These are phyloP conservation scores for Sarocladium brachiariae DNA, from an alignment of 2,329 filamentous ascomycete species.

Conservation along the genomic window DNA sequence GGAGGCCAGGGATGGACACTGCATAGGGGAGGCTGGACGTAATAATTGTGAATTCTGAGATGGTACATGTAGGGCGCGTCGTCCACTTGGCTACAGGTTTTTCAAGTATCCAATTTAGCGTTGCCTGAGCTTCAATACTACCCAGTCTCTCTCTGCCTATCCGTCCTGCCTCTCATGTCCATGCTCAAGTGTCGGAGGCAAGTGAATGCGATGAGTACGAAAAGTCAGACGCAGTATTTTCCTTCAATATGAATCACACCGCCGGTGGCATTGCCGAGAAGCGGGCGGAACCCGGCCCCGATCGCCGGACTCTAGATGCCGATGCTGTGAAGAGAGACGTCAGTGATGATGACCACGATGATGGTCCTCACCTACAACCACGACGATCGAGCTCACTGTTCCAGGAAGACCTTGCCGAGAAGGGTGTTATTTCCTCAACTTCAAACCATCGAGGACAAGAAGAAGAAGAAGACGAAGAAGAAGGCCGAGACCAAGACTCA, in stretches of 20 bases:
- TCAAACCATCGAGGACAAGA: not conserved
- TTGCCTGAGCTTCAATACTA: too few species aligned
- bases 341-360: not conserved
- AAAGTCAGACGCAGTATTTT: not conserved
- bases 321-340: not conserved
- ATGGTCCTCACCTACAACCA: too few species aligned
- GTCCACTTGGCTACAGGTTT: too few species aligned
- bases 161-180: too few species aligned
- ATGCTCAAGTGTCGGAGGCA: not conserved
- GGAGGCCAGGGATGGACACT: too few species aligned
- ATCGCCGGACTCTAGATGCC: not conserved
- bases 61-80: too few species aligned
- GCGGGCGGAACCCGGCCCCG: not conserved
- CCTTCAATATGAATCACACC: not conserved
- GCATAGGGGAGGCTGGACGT: too few species aligned
- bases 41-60: too few species aligned
- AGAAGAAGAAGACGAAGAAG: not conserved
- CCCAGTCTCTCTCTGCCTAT: too few species aligned
- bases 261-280: not conserved
- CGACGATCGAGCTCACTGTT: not conserved
- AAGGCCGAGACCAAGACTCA: too few species aligned
- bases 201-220: not conserved
- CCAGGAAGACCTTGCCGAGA: slow-evolving; percentile 1
- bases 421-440: not conserved
- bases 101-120: too few species aligned